Conservation (phyloP, 495 filamentous ascomycete species). For the Glutinoglossum americanum region DNA sequence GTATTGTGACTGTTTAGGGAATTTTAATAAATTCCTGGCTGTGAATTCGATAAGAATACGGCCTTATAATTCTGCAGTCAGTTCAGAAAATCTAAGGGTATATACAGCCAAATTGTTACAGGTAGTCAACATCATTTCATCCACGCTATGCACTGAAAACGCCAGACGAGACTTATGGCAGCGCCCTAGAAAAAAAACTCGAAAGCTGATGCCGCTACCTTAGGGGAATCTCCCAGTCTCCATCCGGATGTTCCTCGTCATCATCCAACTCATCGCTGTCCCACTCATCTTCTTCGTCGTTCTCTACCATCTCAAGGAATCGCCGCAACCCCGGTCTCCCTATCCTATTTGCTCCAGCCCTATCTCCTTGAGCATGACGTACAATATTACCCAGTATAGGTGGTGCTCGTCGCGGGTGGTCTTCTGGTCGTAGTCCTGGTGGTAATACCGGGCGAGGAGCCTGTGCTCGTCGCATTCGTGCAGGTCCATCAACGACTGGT, state of each 20-base stretch:
- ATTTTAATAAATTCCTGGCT: not conserved
- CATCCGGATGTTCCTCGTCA: constrained; percentile 10
- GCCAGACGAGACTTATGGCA: not conserved
- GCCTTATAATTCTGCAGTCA: not conserved
- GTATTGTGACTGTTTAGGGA: not conserved
- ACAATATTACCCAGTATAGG: not conserved
- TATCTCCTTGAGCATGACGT: not conserved
- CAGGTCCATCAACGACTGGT: not conserved
- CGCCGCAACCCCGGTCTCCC: constrained; percentile 26
- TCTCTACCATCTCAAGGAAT: constrained; percentile 28
- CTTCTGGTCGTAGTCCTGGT: not conserved
- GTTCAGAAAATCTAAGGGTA: not conserved
- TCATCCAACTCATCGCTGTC: constrained; percentile 39
- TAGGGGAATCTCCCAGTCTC: constrained; percentile 5
- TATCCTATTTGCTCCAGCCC: constrained; percentile 2
- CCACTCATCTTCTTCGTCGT: constrained; percentile 42
- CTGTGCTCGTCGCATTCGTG: not conserved
- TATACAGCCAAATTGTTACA: not conserved
- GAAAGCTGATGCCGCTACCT: not conserved
- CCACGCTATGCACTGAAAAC: not conserved
- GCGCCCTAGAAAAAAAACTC: not conserved
- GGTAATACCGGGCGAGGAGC: not conserved
- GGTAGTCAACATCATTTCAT: not conserved
- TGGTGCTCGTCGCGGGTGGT: not conserved
- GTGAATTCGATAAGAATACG: not conserved